Evolutionary conservation across 441 rosid genomes (phyloP).

Genomic region (Gossypium lobatum): DNA sequence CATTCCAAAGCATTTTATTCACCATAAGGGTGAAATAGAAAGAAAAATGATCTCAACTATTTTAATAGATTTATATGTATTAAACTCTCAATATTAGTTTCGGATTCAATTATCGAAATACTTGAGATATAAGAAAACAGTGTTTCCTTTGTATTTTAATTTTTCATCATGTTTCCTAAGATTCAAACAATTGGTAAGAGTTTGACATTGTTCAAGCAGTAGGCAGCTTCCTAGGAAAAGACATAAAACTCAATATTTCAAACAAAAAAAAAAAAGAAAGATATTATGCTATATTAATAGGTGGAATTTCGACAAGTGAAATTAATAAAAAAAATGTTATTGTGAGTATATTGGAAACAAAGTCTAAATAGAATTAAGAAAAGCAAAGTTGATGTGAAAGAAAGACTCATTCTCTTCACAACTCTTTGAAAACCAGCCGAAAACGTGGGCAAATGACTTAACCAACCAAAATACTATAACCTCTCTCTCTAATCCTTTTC

Average conservation of each 20-base stretch:
- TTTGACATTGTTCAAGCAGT: not conserved
- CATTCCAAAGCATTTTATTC: not conserved
- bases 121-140: not conserved
- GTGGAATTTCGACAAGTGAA: too few species aligned
- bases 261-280: not conserved
- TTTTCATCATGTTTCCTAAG: not conserved
- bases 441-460: not conserved
- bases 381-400: not conserved
- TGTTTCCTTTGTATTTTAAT: not conserved
- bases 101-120: not conserved
- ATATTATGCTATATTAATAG: too few species aligned
- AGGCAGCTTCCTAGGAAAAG: slow-evolving; percentile 7
- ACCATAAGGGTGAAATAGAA: not conserved
- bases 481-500: not conserved
- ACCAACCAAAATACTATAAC: not conserved
- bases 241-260: not conserved
- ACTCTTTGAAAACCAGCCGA: not conserved
- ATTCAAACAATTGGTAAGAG: not conserved
- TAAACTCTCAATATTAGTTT: too few species aligned
- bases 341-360: not conserved
- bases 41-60: not conserved
- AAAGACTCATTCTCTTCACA: not conserved
- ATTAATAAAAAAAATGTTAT: not conserved
- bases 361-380: not conserved
- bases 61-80: not conserved